Base-by-base conservation (phyloP, 116 monocot species). In the Trichopus zeylanicus region DNA sequence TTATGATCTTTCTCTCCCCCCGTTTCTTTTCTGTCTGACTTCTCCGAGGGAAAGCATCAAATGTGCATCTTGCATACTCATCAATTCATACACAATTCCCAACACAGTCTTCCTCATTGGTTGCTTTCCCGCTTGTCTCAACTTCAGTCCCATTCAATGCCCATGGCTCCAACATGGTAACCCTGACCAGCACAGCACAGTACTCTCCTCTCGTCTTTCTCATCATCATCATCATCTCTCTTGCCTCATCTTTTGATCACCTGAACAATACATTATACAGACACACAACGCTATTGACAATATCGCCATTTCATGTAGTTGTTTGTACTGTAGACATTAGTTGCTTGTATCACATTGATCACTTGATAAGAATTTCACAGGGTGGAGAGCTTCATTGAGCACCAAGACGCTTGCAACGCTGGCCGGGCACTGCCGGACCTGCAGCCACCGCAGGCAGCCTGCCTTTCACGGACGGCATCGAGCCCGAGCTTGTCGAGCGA, bases 331-430 rank as follows among this genome's bases (percentile, higher is more conserved):
- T n/a, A n/a, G n/a, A n/a, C n/a, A n/a, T n/a, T n/a, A n/a, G n/a
- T n/a, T n/a, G n/a, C n/a, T n/a, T n/a, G n/a, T n/a, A n/a, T n/a
- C n/a, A n/a, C n/a, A n/a, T n/a, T n/a, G n/a, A n/a, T n/a, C n/a
- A n/a, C n/a, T n/a, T n/a, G n/a, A n/a, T n/a, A n/a, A n/a, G n/a
- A 42, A 15, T 16, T 1, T 33, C 7, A 22, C 67, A 89, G 89
- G 56, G 90, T 90, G 53, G 90, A 90, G 77, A 85, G 82, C 69
- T 90, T 90, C 79, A 85, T 90, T 4, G 85, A 90, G 49, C 90
- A 90, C 60, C 90, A 90, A 62, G 91, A 91, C 46, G 59, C 77
- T 8, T 91, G 91, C 77, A 67, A 61, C 30, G 59, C 71, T 19
- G 60, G 74, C 62, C 49, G 76, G 29, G 52, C 62, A 19, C 57